Base-by-base conservation (phyloP, 768 basidiomycete species). In the Megacollybia marginata region DNA sequence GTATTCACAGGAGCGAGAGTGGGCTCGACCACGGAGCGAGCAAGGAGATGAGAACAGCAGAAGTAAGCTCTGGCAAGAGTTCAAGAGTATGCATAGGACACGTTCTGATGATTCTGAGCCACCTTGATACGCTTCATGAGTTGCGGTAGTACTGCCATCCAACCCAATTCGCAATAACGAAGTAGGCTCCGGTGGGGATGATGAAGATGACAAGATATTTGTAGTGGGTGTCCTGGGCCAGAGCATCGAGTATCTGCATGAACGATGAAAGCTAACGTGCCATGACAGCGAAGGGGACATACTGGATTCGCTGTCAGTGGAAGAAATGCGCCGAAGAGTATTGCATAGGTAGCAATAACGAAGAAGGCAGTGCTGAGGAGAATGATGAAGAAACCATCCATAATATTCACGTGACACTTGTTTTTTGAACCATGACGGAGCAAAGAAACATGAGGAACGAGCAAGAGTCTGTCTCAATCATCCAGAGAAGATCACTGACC, bases 121-220 rank as follows among this genome's bases (percentile, higher is more conserved):
- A 53, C 67, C 63, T 54, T 71, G 54, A 66, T 10, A 19, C 11
- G 19, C 10, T 13, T 33, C 16, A 40, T 6, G 92, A 91, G 65
- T 93, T 92, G 42, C 88, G 82, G 63, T 91, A 97, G 65, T 92
- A 96, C 65, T 97, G 92, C 92, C 93, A 97, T 38, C 94, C 94
- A 35, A 95, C 90, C 95, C 95, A 98, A 60, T 97, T 97, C 38
- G 92, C 92, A 59, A 98, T 98, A 48, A 92, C 88, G 65, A 93
- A 95, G 67, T 91, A 93, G 36, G 85, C 74, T 9, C 76, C 80
- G 8, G 84, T 83, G 11, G 95, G 92, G 42, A 97, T 76, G 42
- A 93, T 71, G 35, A 96, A 68, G 10, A 93, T 66, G 31, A 68
- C 59, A 56, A 95, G 80, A 66, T 95, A 96, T 68, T 93, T 94